These are phyloP conservation scores for Thermomucor indicae-seudaticae DNA, from an alignment of 371 early-diverging fungal genomes.

Conservation along the genomic window DNA sequence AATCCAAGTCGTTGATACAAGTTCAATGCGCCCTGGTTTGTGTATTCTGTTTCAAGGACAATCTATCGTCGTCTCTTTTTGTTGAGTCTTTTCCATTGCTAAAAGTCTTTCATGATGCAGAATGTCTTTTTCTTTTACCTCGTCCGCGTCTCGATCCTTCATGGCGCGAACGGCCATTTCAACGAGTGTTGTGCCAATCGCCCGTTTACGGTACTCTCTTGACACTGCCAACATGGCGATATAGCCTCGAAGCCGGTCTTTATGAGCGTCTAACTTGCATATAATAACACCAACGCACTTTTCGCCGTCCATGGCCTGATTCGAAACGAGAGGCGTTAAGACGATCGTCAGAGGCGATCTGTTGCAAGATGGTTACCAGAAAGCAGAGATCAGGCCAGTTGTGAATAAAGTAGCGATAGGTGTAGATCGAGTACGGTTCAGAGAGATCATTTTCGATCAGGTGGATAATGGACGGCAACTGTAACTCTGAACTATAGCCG, in stretches of 20 bases:
- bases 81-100: too few species aligned
- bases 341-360: not conserved
- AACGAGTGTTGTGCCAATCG: constrained; percentile 80
- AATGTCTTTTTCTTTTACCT: constrained; percentile 52
- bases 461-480: constrained; percentile 67
- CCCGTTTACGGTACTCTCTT: constrained; percentile 69
- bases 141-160: constrained; percentile 78
- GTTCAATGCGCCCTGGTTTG: constrained; percentile 80
- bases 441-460: constrained; percentile 90
- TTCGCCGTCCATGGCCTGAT: constrained; percentile 59
- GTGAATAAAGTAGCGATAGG: constrained; percentile 95
- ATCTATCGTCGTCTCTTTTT: constrained; percentile 48
- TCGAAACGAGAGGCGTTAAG: not conserved
- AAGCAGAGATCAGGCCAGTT: constrained; percentile 87
- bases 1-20: constrained; percentile 94
- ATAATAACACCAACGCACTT: constrained; percentile 84
- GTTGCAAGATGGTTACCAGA: constrained; percentile 45
- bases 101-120: not conserved
- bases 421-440: constrained; percentile 95
- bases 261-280: constrained; percentile 82
- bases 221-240: constrained; percentile 96
- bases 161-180: constrained; percentile 69
- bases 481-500: constrained; percentile 61
- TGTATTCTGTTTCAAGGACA: constrained; percentile 91
- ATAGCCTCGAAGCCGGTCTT: constrained; percentile 77